Percentiles rank a stretch among this genome's conserved stretches.
Conservation (phyloP, 257 asterid species). For the Przewalskia tangutica region DNA sequence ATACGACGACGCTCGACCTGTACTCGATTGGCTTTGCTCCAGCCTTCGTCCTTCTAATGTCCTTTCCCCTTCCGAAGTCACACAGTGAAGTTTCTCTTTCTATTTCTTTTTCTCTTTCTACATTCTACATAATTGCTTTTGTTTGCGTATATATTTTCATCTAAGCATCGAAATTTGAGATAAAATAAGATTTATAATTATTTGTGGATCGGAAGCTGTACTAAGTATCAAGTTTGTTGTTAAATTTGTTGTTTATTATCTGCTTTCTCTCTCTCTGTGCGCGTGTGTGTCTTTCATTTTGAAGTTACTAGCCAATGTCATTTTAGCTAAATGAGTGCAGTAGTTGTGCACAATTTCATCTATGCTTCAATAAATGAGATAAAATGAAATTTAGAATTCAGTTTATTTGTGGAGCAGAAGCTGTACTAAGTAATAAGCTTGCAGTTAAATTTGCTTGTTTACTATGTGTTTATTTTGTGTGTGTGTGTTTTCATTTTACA, state of each 20-base stretch:
- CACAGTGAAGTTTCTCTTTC: constrained; percentile 42
- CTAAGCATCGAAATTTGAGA: background rate
- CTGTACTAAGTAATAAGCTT: background rate
- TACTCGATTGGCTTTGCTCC: constrained; percentile 96
- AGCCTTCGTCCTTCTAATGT: constrained; percentile 93
- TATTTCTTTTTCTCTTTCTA: background rate
- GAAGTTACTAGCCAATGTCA: background rate
- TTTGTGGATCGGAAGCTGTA: background rate
- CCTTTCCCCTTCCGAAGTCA: constrained; percentile 73
- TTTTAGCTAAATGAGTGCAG: background rate
- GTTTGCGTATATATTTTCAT: background rate
- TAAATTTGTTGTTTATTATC: background rate
- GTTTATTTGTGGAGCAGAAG: background rate
- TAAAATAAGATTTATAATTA: background rate
- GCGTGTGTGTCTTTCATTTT: background rate
- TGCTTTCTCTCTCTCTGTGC: background rate
- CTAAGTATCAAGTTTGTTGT: background rate
- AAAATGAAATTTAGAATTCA: background rate
- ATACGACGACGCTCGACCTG: constrained; percentile 91
- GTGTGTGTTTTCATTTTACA: background rate
- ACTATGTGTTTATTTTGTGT: background rate
- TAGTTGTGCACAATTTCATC: background rate
- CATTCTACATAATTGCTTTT: background rate
- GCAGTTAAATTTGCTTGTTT: background rate
- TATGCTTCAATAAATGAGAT: background rate